A percentile compares a stretch with the other conserved stretches of the same genome.
Conservation (phyloP, 2,329 filamentous ascomycete species). For the Helminthosporium solani region DNA sequence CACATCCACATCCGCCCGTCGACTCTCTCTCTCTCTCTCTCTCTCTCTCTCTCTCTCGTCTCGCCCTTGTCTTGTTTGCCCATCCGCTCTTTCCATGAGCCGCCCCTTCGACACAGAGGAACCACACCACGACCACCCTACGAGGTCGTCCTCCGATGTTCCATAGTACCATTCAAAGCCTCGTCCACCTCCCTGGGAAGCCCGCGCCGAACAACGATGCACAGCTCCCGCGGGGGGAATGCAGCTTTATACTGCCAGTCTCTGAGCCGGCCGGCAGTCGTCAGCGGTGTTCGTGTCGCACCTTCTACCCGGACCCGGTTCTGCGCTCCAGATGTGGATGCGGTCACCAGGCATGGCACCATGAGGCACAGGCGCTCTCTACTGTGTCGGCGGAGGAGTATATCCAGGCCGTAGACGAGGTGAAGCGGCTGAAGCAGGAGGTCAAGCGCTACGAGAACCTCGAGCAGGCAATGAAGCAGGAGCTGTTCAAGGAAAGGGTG, state of each 20-base stretch:
- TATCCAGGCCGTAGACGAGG: constrained; percentile 36
- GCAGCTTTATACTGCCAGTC: constrained; percentile 36
- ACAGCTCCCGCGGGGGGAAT: constrained; percentile 43
- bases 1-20: no score
- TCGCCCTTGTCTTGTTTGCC: constrained; percentile 11
- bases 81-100: constrained; percentile 35
- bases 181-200: constrained; percentile 33
- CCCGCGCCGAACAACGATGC: constrained; percentile 26
- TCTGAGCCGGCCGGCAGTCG: constrained; percentile 24
- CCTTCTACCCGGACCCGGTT: constrained; percentile 43
- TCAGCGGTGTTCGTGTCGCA: constrained; percentile 48
- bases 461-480: constrained; percentile 41
- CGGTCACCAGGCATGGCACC: constrained; percentile 51
- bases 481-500: constrained; percentile 38
- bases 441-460: constrained; percentile 34
- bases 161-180: constrained; percentile 34
- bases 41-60: constrained; percentile 11
- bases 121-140: constrained; percentile 26
- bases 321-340: constrained; percentile 48
- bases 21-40: constrained; percentile 7
- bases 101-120: constrained; percentile 21
- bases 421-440: constrained; percentile 38
- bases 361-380: constrained; percentile 40
- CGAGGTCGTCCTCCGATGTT: constrained; percentile 40
- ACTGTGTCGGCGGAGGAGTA: constrained; percentile 42